Evolutionary conservation across 2,329 filamentous ascomycete species (phyloP).

Genomic region (Pseudogymnoascus pannorum): DNA sequence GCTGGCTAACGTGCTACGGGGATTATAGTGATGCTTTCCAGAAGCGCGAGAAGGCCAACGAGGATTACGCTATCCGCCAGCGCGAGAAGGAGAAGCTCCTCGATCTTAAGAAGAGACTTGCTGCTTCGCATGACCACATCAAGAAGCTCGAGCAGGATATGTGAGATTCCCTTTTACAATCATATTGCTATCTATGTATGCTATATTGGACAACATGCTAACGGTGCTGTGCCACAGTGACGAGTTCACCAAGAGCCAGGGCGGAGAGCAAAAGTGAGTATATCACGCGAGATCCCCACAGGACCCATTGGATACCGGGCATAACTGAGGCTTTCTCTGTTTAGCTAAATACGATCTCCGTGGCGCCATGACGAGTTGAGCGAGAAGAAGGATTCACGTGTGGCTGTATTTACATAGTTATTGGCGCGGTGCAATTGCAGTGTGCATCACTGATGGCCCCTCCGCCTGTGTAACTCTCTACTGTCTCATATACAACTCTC

Average conservation of each 20-base stretch:
- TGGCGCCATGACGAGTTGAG: slow-evolving; percentile 2
- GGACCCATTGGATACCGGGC: background rate
- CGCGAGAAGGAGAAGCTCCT: slow-evolving; percentile 87
- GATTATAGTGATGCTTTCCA: slow-evolving; percentile 75
- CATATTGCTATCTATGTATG: background rate
- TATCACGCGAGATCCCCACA: background rate
- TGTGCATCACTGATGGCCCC: background rate
- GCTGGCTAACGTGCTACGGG: background rate
- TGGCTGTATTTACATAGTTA: background rate
- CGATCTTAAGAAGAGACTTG: slow-evolving; percentile 65
- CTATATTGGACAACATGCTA: background rate
- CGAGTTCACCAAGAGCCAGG: slow-evolving; percentile 64
- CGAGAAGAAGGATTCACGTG: background rate
- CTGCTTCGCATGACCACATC: slow-evolving; percentile 74
- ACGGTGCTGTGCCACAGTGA: slow-evolving; percentile 36
- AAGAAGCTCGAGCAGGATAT: slow-evolving; percentile 81
- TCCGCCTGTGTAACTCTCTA: slow-evolving; percentile 3
- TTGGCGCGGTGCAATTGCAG: background rate
- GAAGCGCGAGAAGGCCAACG: slow-evolving; percentile 79
- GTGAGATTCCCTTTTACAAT: slow-evolving; percentile 42
- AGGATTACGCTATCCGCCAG: slow-evolving; percentile 77
- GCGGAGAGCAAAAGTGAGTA: slow-evolving; percentile 31
- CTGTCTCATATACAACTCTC: background rate
- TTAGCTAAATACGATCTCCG: background rate
- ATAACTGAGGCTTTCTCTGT: slow-evolving; percentile 3